These are phyloP conservation scores for Mucor velutinosus DNA, from an alignment of 371 early-diverging fungal genomes.

Conservation along the genomic window DNA sequence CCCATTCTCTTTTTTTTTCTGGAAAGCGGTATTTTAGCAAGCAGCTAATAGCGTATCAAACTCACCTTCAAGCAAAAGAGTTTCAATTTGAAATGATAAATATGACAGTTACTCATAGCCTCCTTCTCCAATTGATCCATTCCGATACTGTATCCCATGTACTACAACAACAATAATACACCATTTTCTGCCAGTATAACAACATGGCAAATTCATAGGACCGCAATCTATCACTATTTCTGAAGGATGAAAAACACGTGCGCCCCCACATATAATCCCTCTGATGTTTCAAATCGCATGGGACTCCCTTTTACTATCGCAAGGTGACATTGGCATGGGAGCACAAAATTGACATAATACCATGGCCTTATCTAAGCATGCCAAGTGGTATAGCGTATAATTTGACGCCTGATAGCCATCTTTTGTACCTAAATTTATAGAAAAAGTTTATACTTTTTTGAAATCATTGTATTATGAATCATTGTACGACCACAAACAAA, in stretches of 20 bases:
- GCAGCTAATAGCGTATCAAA: neutral
- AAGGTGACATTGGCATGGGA: neutral
- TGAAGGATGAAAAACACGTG: slow-evolving; percentile 4
- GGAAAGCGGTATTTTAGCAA: neutral
- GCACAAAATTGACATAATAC: neutral
- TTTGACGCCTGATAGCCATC: neutral
- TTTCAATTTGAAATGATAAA: neutral
- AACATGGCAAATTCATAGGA: neutral
- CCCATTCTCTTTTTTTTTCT: neutral
- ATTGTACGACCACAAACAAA: slow-evolving; percentile 1
- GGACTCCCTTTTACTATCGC: neutral
- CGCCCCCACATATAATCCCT: neutral
- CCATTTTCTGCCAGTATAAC: neutral
- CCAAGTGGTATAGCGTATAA: neutral
- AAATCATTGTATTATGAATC: slow-evolving; percentile 2
- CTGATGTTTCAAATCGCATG: neutral
- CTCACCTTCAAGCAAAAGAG: neutral
- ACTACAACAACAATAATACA: neutral
- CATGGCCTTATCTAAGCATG: neutral
- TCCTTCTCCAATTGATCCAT: neutral
- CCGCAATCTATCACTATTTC: slow-evolving; percentile 1
- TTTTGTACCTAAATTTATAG: neutral
- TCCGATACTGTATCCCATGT: neutral
- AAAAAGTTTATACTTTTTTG: neutral
- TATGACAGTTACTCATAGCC: neutral